Evolutionary conservation across 139 green algal species (phyloP).

Genomic region (Eudorina sp.): DNA sequence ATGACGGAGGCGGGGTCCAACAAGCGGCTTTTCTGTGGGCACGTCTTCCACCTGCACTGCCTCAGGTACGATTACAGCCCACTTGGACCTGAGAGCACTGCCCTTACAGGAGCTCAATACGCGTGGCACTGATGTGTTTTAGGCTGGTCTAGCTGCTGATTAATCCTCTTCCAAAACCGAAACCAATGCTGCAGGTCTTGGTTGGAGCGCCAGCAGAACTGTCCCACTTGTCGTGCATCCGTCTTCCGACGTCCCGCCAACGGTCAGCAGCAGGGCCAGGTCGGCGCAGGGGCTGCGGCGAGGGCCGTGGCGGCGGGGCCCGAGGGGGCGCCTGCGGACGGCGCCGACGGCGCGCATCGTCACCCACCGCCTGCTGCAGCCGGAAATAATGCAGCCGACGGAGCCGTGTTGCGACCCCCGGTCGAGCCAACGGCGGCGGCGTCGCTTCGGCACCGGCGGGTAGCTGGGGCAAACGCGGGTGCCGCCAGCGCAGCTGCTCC

Average conservation of each 20-base stretch:
- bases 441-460: not conserved
- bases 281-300: constrained; percentile 22
- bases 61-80: constrained; percentile 73
- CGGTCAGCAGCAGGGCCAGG: constrained; percentile 29
- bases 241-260: constrained; percentile 74
- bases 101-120: not conserved
- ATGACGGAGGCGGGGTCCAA: constrained; percentile 61
- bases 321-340: not conserved
- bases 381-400: not conserved
- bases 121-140: too few relatives aligned
- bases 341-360: not conserved
- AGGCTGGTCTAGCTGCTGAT: too few relatives aligned
- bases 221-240: constrained; percentile 93
- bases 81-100: not conserved
- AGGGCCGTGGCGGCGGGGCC: not conserved
- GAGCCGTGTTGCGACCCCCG: not conserved
- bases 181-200: constrained; percentile 79
- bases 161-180: too few relatives aligned
- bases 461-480: not conserved
- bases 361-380: not conserved
- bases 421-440: not conserved
- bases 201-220: constrained; percentile 98
- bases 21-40: constrained; percentile 95
- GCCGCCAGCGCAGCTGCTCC: not conserved
- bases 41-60: constrained; percentile 98